Conservation (phyloP, 2,329 filamentous ascomycete species). For the Pseudogymnoascus destructans region DNA sequence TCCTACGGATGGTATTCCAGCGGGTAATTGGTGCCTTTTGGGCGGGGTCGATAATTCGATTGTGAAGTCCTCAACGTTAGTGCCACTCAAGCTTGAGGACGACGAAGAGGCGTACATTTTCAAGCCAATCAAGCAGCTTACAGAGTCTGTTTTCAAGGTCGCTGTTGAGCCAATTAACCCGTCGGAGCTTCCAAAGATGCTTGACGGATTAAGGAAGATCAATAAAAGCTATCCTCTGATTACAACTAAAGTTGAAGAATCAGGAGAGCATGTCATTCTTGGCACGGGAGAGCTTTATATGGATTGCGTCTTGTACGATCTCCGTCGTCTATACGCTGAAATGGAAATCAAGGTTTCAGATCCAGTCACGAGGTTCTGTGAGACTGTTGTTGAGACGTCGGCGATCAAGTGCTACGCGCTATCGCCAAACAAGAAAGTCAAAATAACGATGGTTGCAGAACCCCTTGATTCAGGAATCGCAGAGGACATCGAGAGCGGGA, state of each 20-base stretch:
- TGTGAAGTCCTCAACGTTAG: constrained; percentile 88
- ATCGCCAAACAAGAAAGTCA: constrained; percentile 99
- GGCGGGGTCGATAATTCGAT: constrained; percentile 94
- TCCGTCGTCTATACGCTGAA: constrained; percentile 85
- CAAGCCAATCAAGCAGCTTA: constrained; percentile 84
- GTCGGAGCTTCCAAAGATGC: constrained; percentile 95
- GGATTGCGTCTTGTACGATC: constrained; percentile 94
- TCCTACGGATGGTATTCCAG: constrained; percentile 78
- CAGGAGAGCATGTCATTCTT: constrained; percentile 86
- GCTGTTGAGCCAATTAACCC: constrained; percentile 97
- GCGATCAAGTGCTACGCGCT: constrained; percentile 96
- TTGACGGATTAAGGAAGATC: constrained; percentile 89
- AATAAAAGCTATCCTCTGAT: constrained; percentile 97
- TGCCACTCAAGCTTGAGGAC: constrained; percentile 66
- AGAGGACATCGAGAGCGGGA: constrained; percentile 82
- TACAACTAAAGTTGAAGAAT: constrained; percentile 95
- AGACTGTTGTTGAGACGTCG: constrained; percentile 93
- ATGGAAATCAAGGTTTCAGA: constrained; percentile 99
- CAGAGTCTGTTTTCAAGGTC: constrained; percentile 93
- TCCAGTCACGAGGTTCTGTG: constrained; percentile 92
- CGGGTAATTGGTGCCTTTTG: constrained; percentile 86
- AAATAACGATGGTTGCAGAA: constrained; percentile 96
- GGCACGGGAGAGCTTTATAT: constrained; percentile 98
- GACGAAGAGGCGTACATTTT: constrained; percentile 94
- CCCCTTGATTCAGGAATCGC: constrained; percentile 90